Percentiles rank a stretch among this genome's conserved stretches.
These are phyloP conservation scores for Zanthoxylum bungeanum DNA, from an alignment of 345 rosid species.

Conservation along the genomic window DNA sequence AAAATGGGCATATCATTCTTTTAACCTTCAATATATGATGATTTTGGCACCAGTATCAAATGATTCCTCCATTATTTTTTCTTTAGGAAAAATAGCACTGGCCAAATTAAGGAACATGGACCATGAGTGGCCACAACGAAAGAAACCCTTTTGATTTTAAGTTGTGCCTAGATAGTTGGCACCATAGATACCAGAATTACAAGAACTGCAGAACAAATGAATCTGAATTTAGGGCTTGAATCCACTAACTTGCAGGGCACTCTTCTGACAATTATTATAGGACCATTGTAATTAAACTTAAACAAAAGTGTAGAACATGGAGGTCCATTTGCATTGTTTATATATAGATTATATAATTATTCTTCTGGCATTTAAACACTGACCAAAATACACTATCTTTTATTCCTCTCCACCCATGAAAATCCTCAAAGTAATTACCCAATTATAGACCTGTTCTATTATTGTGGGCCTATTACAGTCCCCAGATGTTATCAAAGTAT, in stretches of 20 bases:
- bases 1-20: too few species aligned
- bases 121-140: not conserved
- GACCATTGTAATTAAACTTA: too few species aligned
- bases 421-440: constrained; percentile 5
- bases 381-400: not conserved
- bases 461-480: not conserved
- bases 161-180: too few species aligned
- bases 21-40: too few species aligned
- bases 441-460: not conserved
- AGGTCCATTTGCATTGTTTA: not conserved
- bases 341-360: too few species aligned
- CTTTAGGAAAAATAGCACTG: not conserved
- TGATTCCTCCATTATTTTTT: not conserved
- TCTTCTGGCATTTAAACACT: constrained; percentile 7
- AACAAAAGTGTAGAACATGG: not conserved
- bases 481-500: too few species aligned
- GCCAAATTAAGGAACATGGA: not conserved
- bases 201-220: not conserved
- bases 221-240: not conserved
- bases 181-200: too few species aligned
- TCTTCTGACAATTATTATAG: too few species aligned
- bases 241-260: constrained; percentile 1
- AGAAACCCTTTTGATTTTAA: not conserved
- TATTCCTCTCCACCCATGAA: not conserved
- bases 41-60: not conserved